Base-by-base conservation (phyloP, 2,329 filamentous ascomycete genomes). In the Lecanicillium sp. region DNA sequence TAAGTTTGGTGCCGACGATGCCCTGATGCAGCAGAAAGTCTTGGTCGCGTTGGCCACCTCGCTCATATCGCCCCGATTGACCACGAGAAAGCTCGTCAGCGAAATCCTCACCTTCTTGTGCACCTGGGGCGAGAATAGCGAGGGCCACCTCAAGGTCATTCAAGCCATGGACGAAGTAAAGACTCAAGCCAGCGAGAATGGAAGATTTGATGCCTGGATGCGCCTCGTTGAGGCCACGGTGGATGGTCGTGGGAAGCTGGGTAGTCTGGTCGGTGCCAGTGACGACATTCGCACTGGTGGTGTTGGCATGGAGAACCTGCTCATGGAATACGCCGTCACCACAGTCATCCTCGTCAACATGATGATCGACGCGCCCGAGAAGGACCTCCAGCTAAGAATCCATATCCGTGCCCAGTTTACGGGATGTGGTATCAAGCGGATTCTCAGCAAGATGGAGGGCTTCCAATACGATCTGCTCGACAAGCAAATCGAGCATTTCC, bases 401-500 rank as follows among this genome's bases (percentile, higher is more conserved):
- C 92, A 97, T 62, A 89, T 97, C 55, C 79, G 92, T 46, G 90
- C 92, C 17, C 92, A 97, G 60, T 96, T 98, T 57, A 94, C 85
- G 54, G 88, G 85, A 59, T 95, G 88, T 61, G 92, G 92, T 41
- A 87, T 97, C 72, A 94, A 89, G 69, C 82, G 92, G 42, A 85
- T 97, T 52, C 68, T 97, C 62, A 83, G 74, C 49, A 98, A 97
- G 74, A 97, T 97, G 92, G 89, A 95, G 62, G 85, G 79, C 31
- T 97, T 98, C 68, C 89, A 97, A 61, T 98, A 97, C 66, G 92
- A 98, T 52, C 78, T 94, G 52, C 92, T 98, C 50, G 90, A 97
- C 72, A 97, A 96, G 72, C 92, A 98, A 66, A 84, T 97, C 54
- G 90, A 96, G 59, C 81, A 82, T 39, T 98, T 92, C 69, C 80